Conservation (phyloP, 2,329 filamentous ascomycete genomes). For the Aspergillus sp. region DNA sequence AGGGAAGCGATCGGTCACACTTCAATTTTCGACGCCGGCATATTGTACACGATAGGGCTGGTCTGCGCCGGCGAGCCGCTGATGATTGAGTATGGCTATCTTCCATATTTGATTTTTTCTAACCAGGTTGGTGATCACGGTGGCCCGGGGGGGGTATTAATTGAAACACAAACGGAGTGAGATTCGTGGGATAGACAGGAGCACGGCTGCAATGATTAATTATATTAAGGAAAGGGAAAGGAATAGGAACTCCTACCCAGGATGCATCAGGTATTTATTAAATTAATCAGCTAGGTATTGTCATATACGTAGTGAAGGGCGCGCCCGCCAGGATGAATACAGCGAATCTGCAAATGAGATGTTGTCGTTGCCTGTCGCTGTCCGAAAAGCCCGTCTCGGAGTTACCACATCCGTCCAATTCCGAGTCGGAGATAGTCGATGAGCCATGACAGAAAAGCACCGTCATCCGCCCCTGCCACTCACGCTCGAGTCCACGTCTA, state of each 20-base stretch:
- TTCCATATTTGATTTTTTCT: conserved; percentile 7
- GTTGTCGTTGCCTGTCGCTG: background rate
- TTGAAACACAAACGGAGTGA: background rate
- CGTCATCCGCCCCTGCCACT: background rate
- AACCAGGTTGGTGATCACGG: background rate
- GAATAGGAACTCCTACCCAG: background rate
- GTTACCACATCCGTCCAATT: conserved; percentile 1
- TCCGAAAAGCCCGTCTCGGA: conserved; percentile 5
- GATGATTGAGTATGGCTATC: conserved; percentile 7
- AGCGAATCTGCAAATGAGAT: background rate
- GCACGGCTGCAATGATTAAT: background rate
- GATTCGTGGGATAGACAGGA: background rate
- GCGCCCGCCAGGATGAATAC: background rate
- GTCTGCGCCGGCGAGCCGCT: conserved; percentile 57
- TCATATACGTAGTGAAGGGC: background rate
- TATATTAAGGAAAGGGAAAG: background rate
- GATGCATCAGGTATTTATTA: background rate
- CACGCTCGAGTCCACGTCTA: too few relatives aligned
- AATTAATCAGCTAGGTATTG: background rate
- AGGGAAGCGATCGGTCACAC: conserved; percentile 73
- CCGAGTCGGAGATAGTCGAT: background rate
- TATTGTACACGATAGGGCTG: conserved; percentile 67
- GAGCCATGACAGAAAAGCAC: background rate
- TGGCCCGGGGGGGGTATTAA: background rate
- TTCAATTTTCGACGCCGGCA: conserved; percentile 75